Conservation (phyloP, 352 stramenopile species). For the Globisporangium paddicum region DNA sequence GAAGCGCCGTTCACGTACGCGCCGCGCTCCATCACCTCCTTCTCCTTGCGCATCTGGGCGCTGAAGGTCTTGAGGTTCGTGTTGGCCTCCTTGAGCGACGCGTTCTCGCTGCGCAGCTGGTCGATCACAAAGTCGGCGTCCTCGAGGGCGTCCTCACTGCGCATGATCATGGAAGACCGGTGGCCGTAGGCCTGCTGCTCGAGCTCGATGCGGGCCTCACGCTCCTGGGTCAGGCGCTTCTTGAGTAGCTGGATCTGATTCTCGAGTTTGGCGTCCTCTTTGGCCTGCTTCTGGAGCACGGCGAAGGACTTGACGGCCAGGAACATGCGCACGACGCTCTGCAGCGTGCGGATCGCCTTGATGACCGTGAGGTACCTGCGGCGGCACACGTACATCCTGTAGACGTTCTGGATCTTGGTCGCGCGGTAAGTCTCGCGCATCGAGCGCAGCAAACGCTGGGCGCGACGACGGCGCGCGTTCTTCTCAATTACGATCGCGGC, state of each 20-base stretch:
- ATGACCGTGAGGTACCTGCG: slow-evolving; percentile 59
- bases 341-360: slow-evolving; percentile 69
- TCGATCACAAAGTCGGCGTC: slow-evolving; percentile 83
- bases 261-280: slow-evolving; percentile 95
- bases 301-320: slow-evolving; percentile 70
- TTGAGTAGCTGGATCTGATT: slow-evolving; percentile 94
- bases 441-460: slow-evolving; percentile 45
- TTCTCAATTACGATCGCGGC: slow-evolving; percentile 66
- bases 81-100: slow-evolving; percentile 78
- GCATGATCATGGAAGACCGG: slow-evolving; percentile 74
- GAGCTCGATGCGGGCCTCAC: slow-evolving; percentile 78
- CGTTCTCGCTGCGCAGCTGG: slow-evolving; percentile 77
- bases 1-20: slow-evolving; percentile 85
- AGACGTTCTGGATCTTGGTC: slow-evolving; percentile 81
- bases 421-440: slow-evolving; percentile 67
- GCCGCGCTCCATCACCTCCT: slow-evolving; percentile 86
- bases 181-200: slow-evolving; percentile 66
- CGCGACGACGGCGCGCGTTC: slow-evolving; percentile 50
- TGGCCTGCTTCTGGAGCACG: slow-evolving; percentile 79
- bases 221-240: slow-evolving; percentile 89
- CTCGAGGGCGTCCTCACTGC: slow-evolving; percentile 71
- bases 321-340: slow-evolving; percentile 82
- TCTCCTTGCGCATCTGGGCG: slow-evolving; percentile 83
- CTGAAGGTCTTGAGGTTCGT: slow-evolving; percentile 83
- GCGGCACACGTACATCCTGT: slow-evolving; percentile 76